These are phyloP conservation scores for Paraglomus brasilianum DNA, from an alignment of 192 early-diverging fungal species.

Conservation along the genomic window DNA sequence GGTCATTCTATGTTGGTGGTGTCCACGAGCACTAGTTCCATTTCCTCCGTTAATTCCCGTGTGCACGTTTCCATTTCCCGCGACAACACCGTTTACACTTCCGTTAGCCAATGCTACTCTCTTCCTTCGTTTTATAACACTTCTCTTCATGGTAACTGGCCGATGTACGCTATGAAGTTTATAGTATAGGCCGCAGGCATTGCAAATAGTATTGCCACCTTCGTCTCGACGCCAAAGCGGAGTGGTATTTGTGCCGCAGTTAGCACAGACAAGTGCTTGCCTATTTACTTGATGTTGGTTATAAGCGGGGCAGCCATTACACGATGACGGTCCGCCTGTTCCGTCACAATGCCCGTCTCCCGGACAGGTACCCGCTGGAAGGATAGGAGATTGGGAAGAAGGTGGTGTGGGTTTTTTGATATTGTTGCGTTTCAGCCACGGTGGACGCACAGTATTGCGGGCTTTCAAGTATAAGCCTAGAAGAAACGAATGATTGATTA, in stretches of 20 bases:
- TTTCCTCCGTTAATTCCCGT: no score
- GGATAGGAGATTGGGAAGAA: conserved; percentile 24
- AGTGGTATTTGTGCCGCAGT: conserved; percentile 76
- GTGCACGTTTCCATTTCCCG: no score
- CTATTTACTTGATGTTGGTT: conserved; percentile 66
- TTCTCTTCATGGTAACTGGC: conserved; percentile 76
- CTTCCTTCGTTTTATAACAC: conserved; percentile 73
- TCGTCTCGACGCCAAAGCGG: conserved; percentile 80
- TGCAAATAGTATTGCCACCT: conserved; percentile 73
- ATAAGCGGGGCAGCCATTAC: conserved; percentile 73
- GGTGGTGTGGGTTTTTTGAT: conserved; percentile 37
- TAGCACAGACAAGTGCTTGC: conserved; percentile 61
- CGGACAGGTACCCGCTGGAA: conserved; percentile 61
- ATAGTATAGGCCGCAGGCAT: conserved; percentile 85
- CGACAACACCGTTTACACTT: no score
- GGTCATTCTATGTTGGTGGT: background rate
- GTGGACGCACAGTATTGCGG: conserved; percentile 52
- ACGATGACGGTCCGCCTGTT: conserved; percentile 66
- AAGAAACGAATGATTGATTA: background rate
- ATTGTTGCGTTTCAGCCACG: conserved; percentile 53
- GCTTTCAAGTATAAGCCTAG: conserved; percentile 56
- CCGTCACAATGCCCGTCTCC: conserved; percentile 78
- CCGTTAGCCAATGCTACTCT: conserved; percentile 46
- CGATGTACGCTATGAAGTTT: conserved; percentile 83
- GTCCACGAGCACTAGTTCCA: background rate